Percentiles rank a stretch among this genome's conserved stretches.
These are phyloP conservation scores for Berberis vulgaris DNA, from an alignment of 164 flowering plant genomes.

Conservation along the genomic window DNA sequence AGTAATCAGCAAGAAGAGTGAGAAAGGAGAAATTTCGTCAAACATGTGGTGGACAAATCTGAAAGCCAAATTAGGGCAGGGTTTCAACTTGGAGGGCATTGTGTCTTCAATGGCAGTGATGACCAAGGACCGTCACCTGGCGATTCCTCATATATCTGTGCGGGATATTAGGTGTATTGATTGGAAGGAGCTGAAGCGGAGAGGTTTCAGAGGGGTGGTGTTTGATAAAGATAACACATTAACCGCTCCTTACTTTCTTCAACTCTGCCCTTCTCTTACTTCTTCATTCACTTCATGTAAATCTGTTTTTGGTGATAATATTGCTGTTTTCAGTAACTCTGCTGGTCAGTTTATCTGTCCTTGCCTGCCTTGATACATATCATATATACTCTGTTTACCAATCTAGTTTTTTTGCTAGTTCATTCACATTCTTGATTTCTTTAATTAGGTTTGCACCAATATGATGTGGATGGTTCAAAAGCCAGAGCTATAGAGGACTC, in stretches of 20 bases:
- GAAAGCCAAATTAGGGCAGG: constrained; percentile 59
- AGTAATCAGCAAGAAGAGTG: background rate
- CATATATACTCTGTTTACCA: background rate
- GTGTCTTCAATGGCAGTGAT: constrained; percentile 35
- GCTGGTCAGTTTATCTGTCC: constrained; percentile 23
- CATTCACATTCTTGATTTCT: background rate
- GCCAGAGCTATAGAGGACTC: constrained; percentile 54
- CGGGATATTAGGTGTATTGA: constrained; percentile 66
- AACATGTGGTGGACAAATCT: constrained; percentile 24
- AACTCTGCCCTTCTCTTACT: constrained; percentile 44
- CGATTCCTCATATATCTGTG: constrained; percentile 62
- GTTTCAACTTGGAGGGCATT: constrained; percentile 67
- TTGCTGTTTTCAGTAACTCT: constrained; percentile 79
- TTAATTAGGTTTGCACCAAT: constrained; percentile 46
- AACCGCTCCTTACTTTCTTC: constrained; percentile 66
- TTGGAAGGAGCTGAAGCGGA: constrained; percentile 56
- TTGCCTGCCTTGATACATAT: background rate
- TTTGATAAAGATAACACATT: constrained; percentile 89
- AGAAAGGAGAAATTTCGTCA: background rate
- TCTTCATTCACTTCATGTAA: constrained; percentile 53
- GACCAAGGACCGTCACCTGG: constrained; percentile 41
- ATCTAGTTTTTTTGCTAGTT: background rate
- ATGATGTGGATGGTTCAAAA: constrained; percentile 68
- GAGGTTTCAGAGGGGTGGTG: constrained; percentile 72
- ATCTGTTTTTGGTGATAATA: constrained; percentile 56